Base-by-base conservation (phyloP, 805 yeast genomes). In the Candida mattraensis region DNA sequence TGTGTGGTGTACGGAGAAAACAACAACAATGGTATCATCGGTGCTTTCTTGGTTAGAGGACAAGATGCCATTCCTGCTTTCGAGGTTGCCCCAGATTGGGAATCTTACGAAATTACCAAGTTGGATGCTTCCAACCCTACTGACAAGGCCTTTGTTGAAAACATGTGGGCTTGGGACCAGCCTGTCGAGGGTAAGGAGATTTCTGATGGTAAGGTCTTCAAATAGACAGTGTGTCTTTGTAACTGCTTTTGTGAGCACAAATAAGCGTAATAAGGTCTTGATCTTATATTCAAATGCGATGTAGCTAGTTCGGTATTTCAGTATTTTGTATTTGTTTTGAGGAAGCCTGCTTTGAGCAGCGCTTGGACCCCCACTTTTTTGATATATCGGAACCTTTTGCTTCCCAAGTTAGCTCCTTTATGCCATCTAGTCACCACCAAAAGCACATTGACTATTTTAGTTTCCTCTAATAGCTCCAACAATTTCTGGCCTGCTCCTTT, bases 51-150 rank as follows among this genome's bases (percentile, higher is more conserved):
- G 61, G 82, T 91, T 61, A 88, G 98, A 74, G 99, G 99, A 58
- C 87, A 91, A 70, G 96, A 91, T 45, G 70, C 56, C 62, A 76
- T 55, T 39, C 95, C 97, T 66, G 99, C 96, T 47, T 87, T 91
- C 61, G 85, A 91, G 50, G 98, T 93, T 66, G 99, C 98, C 61
- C 97, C 99, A 67, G 99, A 93, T 72, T 88, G 95, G 95, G 98
- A 91, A 73, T 87, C 96, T 32, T 91, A 87, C 74, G 61, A 64
- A 42, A 87, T 77, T 84, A 70, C 78, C 62, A 81, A 86, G 74
- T 74, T 91, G 60, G 97, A 91, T 63, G 76, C 83, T 44, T 56
- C 87, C 56, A 77, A 78, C 53, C 78, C 76, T 52, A 93, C 78
- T 62, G 86, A 76, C 74, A 82, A 75, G 69, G 85, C 73, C 48